Conservation (phyloP, 2,329 filamentous ascomycete species). For the Aspergillus fijiensis region DNA sequence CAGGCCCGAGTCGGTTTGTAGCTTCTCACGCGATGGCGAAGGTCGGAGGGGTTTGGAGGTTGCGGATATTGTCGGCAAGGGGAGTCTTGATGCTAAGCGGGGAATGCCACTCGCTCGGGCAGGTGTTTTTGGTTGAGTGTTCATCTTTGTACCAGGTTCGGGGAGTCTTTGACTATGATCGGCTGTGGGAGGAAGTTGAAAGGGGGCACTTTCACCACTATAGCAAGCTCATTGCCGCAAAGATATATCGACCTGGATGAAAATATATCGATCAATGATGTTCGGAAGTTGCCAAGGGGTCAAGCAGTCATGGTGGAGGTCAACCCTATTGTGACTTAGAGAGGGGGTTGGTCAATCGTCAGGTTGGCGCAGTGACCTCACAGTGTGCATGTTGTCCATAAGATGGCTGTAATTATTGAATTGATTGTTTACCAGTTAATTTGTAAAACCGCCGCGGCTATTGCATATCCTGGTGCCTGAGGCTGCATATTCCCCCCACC, state of each 20-base stretch:
- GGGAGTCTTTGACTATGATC: neutral
- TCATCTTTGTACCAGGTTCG: constrained; percentile 29
- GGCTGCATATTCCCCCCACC: neutral
- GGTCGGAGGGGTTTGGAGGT: constrained; percentile 45
- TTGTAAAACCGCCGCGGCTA: neutral
- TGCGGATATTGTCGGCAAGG: constrained; percentile 48
- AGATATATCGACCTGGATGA: neutral
- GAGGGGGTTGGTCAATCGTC: neutral
- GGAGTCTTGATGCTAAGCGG: constrained; percentile 53
- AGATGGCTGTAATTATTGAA: neutral
- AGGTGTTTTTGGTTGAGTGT: constrained; percentile 31
- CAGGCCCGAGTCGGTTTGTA: constrained; percentile 43
- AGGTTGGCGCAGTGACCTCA: neutral
- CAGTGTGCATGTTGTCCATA: neutral
- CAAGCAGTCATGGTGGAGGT: neutral
- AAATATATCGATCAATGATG: neutral
- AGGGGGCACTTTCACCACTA: neutral
- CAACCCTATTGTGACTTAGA: neutral
- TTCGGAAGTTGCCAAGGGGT: neutral
- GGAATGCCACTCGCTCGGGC: constrained; percentile 46
- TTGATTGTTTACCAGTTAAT: constrained; percentile 1
- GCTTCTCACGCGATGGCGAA: constrained; percentile 49
- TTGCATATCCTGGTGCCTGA: neutral
- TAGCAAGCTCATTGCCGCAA: neutral
- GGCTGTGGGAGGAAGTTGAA: neutral